Evolutionary conservation across 495 filamentous ascomycete genomes (phyloP).

Genomic region (Aspergillus olivimuriae): DNA sequence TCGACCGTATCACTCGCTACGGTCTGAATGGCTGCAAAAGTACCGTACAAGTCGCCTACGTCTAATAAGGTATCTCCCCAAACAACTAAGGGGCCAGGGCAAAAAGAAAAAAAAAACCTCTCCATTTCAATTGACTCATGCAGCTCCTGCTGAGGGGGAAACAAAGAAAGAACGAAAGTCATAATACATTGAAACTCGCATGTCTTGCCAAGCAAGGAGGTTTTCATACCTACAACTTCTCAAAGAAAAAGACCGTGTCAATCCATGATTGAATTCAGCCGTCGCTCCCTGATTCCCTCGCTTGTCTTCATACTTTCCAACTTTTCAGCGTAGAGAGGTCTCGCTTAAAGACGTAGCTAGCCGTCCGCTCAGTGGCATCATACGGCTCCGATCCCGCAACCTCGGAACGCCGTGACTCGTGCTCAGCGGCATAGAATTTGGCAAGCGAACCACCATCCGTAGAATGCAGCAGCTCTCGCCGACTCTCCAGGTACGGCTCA

Average conservation of each 20-base stretch:
- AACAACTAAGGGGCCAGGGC: no score
- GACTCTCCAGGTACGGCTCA: conserved; percentile 7
- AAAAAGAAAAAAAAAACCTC: no score
- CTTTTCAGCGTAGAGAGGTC: conserved; percentile 15
- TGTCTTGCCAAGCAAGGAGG: no score
- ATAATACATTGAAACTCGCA: no score
- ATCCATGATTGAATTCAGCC: no score
- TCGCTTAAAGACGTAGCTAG: conserved; percentile 9
- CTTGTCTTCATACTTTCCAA: conserved; percentile 6
- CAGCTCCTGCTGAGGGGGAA: no score
- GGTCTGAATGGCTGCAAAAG: no score
- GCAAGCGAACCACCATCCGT: conserved; percentile 2
- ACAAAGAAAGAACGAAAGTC: no score
- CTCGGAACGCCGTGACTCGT: conserved; percentile 9
- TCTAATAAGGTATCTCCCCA: no score
- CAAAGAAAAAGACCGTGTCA: not conserved
- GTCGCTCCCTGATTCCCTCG: no score
- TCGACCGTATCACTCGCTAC: not conserved
- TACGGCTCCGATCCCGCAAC: conserved; percentile 5
- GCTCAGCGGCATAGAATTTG: conserved; percentile 11
- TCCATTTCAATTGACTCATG: no score
- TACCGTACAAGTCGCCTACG: no score
- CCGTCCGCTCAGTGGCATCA: conserved; percentile 7
- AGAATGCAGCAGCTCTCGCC: not conserved
- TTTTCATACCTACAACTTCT: not conserved